A percentile compares a stretch with the other conserved stretches of the same genome.
phyloP scores from a whole-genome alignment of 129 eudicot genomes.

The Artemisia tridentata region DNA sequence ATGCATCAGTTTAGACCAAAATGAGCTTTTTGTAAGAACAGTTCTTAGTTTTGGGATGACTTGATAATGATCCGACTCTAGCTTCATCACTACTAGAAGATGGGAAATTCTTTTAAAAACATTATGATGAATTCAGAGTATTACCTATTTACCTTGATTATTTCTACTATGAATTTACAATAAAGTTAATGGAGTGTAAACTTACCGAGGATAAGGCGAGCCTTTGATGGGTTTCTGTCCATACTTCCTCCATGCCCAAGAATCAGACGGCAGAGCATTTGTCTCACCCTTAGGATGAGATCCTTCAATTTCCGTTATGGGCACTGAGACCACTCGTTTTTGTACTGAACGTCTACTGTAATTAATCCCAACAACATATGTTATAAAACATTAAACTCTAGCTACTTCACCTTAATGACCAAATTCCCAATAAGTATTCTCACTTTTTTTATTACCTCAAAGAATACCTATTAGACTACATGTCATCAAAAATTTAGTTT shows the following conservation, averaged over 20 bases:
- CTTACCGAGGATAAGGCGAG: constrained; percentile 91
- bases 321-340: constrained; percentile 73
- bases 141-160: neutral
- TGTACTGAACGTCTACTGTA: constrained; percentile 54
- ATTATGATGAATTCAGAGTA: neutral
- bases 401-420: neutral
- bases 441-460: neutral
- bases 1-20: constrained; percentile 1
- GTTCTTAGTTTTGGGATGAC: too few species aligned
- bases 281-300: constrained; percentile 61
- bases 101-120: neutral
- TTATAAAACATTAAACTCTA: neutral
- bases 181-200: constrained; percentile 5
- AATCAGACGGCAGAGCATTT: constrained; percentile 83
- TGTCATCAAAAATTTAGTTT: neutral
- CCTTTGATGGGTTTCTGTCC: constrained; percentile 98
- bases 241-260: constrained; percentile 98
- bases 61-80: neutral
- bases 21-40: too few species aligned
- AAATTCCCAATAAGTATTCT: constrained; percentile 9
- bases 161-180: neutral
- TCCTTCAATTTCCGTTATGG: constrained; percentile 74
- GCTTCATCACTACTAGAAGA: neutral
- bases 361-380: constrained; percentile 21
- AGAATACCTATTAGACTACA: neutral